These are phyloP conservation scores for Alloteropsis semialata DNA, from an alignment of 176 grass and related monocot genomes.

Conservation along the genomic window DNA sequence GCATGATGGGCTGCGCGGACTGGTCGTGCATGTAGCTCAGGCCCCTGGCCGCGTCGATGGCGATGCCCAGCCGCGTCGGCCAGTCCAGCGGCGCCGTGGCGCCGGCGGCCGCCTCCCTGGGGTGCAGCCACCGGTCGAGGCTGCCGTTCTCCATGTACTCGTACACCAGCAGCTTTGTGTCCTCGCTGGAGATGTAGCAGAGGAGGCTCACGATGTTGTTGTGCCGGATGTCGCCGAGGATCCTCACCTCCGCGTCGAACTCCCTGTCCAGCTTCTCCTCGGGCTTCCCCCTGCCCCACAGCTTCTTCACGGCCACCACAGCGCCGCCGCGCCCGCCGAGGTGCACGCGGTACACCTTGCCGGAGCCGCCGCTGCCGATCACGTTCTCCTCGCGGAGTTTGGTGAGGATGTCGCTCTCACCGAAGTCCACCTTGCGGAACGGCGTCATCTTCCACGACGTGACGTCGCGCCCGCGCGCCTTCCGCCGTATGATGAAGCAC, in stretches of 20 bases:
- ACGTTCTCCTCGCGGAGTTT: conserved; percentile 36
- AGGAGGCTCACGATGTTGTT: conserved; percentile 63
- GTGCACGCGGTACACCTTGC: conserved; percentile 63
- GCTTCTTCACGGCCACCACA: conserved; percentile 61
- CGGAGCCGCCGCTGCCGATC: conserved; percentile 61
- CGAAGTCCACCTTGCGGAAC: conserved; percentile 49
- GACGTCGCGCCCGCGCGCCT: neutral
- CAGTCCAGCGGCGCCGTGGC: conserved; percentile 29
- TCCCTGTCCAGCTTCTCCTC: conserved; percentile 31
- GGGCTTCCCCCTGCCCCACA: conserved; percentile 26
- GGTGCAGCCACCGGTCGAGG: conserved; percentile 55
- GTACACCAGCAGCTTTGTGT: conserved; percentile 55
- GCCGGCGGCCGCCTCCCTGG: neutral
- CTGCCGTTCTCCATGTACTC: conserved; percentile 80
- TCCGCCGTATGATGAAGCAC: neutral
- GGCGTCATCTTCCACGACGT: conserved; percentile 40
- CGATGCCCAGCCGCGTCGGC: conserved; percentile 59
- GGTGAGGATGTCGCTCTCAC: conserved; percentile 10
- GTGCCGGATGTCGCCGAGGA: conserved; percentile 57
- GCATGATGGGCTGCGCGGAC: conserved; percentile 35
- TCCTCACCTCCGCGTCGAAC: conserved; percentile 54
- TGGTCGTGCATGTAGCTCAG: conserved; percentile 70
- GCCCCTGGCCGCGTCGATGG: conserved; percentile 51
- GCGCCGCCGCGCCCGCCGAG: neutral
- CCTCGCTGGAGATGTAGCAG: conserved; percentile 46